These are phyloP conservation scores for Colletotrichum sp. DNA, from an alignment of 2,329 filamentous ascomycete species.

Conservation along the genomic window DNA sequence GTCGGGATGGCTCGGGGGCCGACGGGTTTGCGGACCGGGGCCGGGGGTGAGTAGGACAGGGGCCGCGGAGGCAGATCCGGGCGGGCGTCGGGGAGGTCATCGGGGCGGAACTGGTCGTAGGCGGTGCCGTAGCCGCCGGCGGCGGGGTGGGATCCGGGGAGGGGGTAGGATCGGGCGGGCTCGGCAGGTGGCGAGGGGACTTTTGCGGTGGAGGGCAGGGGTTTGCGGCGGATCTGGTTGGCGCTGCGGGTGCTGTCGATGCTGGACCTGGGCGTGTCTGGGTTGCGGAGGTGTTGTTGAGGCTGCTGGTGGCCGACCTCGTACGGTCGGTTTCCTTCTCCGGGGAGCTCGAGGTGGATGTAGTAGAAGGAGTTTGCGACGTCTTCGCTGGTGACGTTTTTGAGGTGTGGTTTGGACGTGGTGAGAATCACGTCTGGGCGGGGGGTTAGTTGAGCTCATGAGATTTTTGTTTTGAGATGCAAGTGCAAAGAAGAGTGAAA, in stretches of 20 bases:
- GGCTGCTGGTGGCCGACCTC: constrained; percentile 30
- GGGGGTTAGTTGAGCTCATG: constrained; percentile 27
- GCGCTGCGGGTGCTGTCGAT: constrained; percentile 45
- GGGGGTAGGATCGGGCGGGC: not conserved
- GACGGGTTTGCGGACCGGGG: constrained; percentile 16
- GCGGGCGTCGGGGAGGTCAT: not conserved
- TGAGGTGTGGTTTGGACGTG: constrained; percentile 84
- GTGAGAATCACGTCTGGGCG: constrained; percentile 85
- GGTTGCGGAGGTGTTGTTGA: constrained; percentile 24
- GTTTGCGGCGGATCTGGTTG: constrained; percentile 58
- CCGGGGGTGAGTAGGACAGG: constrained; percentile 2
- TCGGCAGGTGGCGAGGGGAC: constrained; percentile 10
- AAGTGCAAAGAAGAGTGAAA: not conserved
- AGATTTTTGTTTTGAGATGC: not conserved
- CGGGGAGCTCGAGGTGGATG: constrained; percentile 75
- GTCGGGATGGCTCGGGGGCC: constrained; percentile 6
- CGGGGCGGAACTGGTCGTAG: not conserved
- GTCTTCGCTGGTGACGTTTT: constrained; percentile 88
- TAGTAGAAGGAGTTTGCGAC: constrained; percentile 91
- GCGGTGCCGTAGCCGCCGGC: not conserved
- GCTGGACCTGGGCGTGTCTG: constrained; percentile 45
- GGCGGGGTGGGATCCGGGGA: not conserved
- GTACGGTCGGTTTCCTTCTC: constrained; percentile 42
- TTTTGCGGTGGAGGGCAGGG: constrained; percentile 45
- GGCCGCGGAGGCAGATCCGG: constrained; percentile 13